Evolutionary conservation across 2,329 filamentous ascomycete genomes (phyloP).

Genomic region (Fusarium avenaceum): DNA sequence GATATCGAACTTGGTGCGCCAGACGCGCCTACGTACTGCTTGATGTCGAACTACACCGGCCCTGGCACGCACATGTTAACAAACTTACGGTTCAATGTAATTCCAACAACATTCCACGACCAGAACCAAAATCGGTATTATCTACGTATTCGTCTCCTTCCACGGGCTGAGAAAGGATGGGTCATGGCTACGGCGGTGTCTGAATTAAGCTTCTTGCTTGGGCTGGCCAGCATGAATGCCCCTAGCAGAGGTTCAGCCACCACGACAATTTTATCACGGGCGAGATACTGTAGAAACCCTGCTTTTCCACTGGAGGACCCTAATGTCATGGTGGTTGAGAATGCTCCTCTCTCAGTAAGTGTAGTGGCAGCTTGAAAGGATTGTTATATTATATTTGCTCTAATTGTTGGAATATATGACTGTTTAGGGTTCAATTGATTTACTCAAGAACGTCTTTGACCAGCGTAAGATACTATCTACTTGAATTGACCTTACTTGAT

Average conservation of each 20-base stretch:
- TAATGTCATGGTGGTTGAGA: constrained; percentile 4
- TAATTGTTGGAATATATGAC: no score
- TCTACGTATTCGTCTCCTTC: background rate
- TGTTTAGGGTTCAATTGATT: no score
- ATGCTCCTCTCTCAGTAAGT: background rate
- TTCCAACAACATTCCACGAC: background rate
- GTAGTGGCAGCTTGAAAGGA: no score
- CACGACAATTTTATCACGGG: background rate
- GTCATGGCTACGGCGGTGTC: constrained; percentile 1
- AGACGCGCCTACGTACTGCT: no score
- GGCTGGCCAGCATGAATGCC: constrained; percentile 1
- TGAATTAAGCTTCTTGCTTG: background rate
- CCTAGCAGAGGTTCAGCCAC: background rate
- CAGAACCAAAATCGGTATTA: background rate
- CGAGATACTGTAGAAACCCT: constrained; percentile 7
- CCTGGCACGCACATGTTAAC: no score
- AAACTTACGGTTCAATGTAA: no score
- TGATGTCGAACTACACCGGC: no score
- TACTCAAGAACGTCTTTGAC: no score
- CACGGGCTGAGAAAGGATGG: background rate
- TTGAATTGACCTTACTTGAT: no score
- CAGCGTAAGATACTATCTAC: no score
- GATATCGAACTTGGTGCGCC: no score
- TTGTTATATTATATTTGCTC: no score
- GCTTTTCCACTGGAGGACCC: background rate